Evolutionary conservation across 2,329 filamentous ascomycete species (phyloP).

Genomic region (Hysterium pulicare): DNA sequence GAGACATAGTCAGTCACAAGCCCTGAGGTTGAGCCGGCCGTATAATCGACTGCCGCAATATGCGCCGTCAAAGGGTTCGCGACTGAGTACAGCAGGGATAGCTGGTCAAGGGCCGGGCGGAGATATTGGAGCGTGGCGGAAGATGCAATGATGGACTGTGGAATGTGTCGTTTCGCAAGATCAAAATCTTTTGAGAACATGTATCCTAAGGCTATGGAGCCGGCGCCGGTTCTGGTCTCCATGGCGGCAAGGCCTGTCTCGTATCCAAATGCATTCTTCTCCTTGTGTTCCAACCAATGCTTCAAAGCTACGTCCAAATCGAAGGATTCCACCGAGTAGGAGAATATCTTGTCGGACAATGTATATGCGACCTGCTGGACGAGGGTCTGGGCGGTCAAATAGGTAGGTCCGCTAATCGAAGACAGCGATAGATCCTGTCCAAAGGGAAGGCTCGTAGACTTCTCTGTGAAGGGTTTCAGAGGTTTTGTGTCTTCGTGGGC

Average conservation of each 20-base stretch:
- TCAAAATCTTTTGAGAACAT: conserved; percentile 98
- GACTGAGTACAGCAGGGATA: conserved; percentile 85
- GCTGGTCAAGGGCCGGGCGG: conserved; percentile 81
- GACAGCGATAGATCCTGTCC: conserved; percentile 51
- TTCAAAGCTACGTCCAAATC: conserved; percentile 82
- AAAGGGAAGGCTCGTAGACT: conserved; percentile 51
- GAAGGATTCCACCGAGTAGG: conserved; percentile 91
- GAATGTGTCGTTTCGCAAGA: conserved; percentile 81
- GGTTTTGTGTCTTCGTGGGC: conserved; percentile 18
- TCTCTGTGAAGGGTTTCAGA: conserved; percentile 36
- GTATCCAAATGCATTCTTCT: conserved; percentile 79
- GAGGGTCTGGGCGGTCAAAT: conserved; percentile 87
- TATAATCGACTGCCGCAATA: conserved; percentile 85
- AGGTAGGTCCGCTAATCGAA: conserved; percentile 78
- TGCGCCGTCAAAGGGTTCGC: conserved; percentile 92
- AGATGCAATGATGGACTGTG: conserved; percentile 85
- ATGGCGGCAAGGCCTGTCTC: conserved; percentile 73
- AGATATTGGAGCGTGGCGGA: conserved; percentile 78
- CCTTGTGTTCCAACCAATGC: conserved; percentile 66
- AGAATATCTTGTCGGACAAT: conserved; percentile 95
- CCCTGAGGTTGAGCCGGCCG: conserved; percentile 59
- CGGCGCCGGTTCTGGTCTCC: conserved; percentile 85
- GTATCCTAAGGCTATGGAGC: conserved; percentile 88
- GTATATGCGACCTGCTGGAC: conserved; percentile 95
- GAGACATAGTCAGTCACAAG: conserved; percentile 85